phyloP scores from a whole-genome alignment of 345 rosid species.

The Gossypium herbaceum region DNA sequence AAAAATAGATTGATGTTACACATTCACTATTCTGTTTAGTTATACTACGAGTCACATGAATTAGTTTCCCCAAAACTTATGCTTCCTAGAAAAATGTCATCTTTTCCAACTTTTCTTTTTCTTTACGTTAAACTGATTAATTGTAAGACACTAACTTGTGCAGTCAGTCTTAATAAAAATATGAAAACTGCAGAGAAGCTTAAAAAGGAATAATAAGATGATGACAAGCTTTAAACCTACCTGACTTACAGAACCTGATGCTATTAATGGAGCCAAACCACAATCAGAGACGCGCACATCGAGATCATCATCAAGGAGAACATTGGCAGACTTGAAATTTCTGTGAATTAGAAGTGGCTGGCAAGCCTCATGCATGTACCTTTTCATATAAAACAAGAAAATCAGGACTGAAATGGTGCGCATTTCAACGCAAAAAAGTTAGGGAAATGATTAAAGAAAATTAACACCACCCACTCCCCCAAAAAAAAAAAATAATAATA shows the following conservation, averaged over 20 bases:
- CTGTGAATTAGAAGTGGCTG: conserved; percentile 85
- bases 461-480: background rate
- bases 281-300: conserved; percentile 76
- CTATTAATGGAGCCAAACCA: conserved; percentile 82
- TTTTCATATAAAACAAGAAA: conserved; percentile 24
- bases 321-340: conserved; percentile 78
- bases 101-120: background rate
- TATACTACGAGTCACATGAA: background rate
- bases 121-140: background rate
- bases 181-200: background rate
- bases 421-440: background rate
- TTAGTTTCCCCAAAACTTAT: background rate
- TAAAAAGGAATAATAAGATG: conserved; percentile 6
- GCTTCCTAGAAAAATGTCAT: background rate
- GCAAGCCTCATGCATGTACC: conserved; percentile 95
- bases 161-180: background rate
- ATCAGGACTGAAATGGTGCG: conserved; percentile 8
- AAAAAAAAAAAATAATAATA: too few relatives aligned
- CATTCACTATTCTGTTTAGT: background rate
- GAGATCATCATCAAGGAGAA: conserved; percentile 88
- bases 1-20: background rate
- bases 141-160: background rate
- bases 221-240: conserved; percentile 33
- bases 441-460: background rate
- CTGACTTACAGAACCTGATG: conserved; percentile 91